Evolutionary conservation across 2,329 filamentous ascomycete genomes (phyloP).

Genomic region (Fusarium liriodendri): DNA sequence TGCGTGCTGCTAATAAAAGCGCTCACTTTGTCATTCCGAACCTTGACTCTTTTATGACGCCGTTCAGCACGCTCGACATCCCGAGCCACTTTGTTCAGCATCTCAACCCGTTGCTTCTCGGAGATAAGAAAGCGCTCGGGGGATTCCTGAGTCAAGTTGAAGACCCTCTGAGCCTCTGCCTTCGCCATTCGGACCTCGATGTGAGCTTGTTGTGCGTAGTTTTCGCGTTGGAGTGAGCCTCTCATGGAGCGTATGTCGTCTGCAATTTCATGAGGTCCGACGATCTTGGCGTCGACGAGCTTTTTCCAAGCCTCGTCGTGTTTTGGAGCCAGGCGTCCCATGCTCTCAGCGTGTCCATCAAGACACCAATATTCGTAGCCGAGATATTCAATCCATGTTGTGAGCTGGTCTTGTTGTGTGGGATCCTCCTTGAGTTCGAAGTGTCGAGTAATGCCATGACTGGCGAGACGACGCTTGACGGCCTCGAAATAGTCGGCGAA

Average conservation of each 20-base stretch:
- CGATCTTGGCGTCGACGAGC: conserved; percentile 46
- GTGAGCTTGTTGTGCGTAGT: no score
- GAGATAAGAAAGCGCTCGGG: neutral
- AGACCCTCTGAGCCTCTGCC: no score
- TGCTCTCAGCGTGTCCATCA: conserved; percentile 24
- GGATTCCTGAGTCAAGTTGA: no score
- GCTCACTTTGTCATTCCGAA: neutral
- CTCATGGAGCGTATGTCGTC: no score
- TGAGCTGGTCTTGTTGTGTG: conserved; percentile 45
- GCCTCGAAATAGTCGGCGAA: conserved; percentile 43
- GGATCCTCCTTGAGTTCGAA: conserved; percentile 47
- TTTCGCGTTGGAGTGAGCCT: no score
- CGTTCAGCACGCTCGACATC: neutral
- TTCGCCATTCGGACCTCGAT: no score
- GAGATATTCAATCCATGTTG: conserved; percentile 54
- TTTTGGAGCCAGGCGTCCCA: conserved; percentile 33
- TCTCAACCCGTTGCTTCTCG: conserved; percentile 11
- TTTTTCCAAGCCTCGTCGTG: conserved; percentile 47
- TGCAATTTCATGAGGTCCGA: conserved; percentile 13
- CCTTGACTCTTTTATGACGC: neutral
- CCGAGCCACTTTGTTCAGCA: neutral
- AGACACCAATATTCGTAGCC: conserved; percentile 44
- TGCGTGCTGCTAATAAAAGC: neutral
- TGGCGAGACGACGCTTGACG: conserved; percentile 42
- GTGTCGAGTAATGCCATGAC: conserved; percentile 43